A percentile compares a stretch with the other conserved stretches of the same genome.
phyloP scores from a whole-genome alignment of 129 eudicot genomes.

The Logfia minima region DNA sequence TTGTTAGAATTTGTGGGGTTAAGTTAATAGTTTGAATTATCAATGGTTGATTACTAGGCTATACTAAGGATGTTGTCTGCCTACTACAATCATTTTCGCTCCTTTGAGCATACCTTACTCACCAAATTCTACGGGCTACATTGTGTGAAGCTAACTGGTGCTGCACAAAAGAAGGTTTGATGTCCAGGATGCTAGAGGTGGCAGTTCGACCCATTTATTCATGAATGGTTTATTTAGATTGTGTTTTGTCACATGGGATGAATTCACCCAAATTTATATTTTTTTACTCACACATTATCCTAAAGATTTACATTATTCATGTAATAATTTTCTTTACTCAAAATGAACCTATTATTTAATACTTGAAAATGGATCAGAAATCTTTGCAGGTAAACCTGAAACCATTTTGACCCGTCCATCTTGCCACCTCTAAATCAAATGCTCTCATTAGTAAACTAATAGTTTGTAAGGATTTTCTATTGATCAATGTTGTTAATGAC shows the following conservation, averaged over 20 bases:
- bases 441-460: neutral
- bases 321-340: neutral
- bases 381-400: neutral
- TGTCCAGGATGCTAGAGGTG: conserved; percentile 6
- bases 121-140: conserved; percentile 88
- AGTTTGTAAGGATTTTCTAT: neutral
- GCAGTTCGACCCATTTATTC: conserved; percentile 2
- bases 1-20: neutral
- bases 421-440: conserved; percentile 12
- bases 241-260: conserved; percentile 5
- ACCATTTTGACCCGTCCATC: neutral
- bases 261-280: neutral
- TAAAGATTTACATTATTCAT: neutral
- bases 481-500: conserved; percentile 21
- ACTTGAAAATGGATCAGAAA: neutral
- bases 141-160: conserved; percentile 83
- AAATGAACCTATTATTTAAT: neutral
- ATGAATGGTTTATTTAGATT: neutral
- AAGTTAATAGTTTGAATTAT: conserved; percentile 8
- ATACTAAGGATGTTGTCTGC: conserved; percentile 86
- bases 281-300: conserved; percentile 1
- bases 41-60: conserved; percentile 48
- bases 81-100: conserved; percentile 79
- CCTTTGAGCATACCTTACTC: conserved; percentile 74
- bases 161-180: conserved; percentile 84